Evolutionary conservation across 2,329 filamentous ascomycete species (phyloP).

Genomic region (Berkeleyomyces rouxiae): DNA sequence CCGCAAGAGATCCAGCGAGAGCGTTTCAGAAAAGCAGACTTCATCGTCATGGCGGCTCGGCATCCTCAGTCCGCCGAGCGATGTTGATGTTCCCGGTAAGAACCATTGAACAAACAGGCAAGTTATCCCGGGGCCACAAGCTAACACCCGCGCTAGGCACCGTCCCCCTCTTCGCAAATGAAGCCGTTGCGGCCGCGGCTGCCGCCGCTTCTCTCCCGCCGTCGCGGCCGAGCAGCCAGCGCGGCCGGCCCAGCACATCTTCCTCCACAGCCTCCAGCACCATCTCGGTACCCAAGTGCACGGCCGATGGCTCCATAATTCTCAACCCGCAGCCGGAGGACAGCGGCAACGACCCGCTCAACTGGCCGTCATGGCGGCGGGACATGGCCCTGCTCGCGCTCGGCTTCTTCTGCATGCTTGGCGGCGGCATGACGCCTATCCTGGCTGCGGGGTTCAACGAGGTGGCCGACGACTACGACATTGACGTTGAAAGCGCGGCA

Average conservation of each 20-base stretch:
- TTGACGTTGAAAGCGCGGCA: conserved; percentile 57
- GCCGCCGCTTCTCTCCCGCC: background rate
- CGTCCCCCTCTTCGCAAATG: conserved; percentile 36
- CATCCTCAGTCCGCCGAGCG: conserved; percentile 65
- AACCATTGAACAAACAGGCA: background rate
- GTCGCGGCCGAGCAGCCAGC: conserved; percentile 12
- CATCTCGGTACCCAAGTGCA: conserved; percentile 47
- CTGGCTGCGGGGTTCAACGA: conserved; percentile 79
- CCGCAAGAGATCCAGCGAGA: background rate
- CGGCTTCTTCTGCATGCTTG: conserved; percentile 84
- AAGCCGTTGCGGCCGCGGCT: conserved; percentile 35
- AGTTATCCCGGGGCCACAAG: background rate
- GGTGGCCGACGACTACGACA: conserved; percentile 47
- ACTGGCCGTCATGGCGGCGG: conserved; percentile 72
- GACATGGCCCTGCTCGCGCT: conserved; percentile 66
- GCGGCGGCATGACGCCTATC: conserved; percentile 81
- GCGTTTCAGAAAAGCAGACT: background rate
- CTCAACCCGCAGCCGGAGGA: conserved; percentile 87
- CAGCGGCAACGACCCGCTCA: conserved; percentile 75
- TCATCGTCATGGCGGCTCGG: conserved; percentile 42
- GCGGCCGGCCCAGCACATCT: conserved; percentile 12
- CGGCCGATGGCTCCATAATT: conserved; percentile 66
- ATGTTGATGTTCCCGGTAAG: conserved; percentile 75
- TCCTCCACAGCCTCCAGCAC: conserved; percentile 13
- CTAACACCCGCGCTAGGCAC: conserved; percentile 29